Evolutionary conservation across 208 protist species (phyloP), one percentile per base, ranked within the genome.

Genomic region (Leishmania turanica): DNA sequence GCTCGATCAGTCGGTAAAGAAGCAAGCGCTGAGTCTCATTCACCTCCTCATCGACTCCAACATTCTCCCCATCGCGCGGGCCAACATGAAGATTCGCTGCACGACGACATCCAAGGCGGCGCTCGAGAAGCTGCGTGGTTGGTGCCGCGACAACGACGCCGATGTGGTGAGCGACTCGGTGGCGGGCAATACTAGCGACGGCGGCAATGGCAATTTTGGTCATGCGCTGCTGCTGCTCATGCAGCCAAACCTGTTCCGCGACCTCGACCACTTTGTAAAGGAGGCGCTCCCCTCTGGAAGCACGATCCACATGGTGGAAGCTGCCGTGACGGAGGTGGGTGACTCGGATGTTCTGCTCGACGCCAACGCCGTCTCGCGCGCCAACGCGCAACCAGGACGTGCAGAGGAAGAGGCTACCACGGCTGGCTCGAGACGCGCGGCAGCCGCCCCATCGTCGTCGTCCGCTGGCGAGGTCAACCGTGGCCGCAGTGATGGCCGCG

Each of bases 21-120:
- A 95, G 81, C 97, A 99, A 84, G 97, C 98, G n/a, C 89, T 99
- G 0, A 84, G 94, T 2, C 89, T 99, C 3, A 99, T 99, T 69
- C 91, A 95, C 75, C 83, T 93, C 70, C 91, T 99, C 15, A 88
- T 97, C 31, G 91, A 96, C 13, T 88, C 82, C 40, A 82, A 90
- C 79, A 87, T 90, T 27, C 96, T 99, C 80, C 97, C 98, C 1
- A 99, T 99, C 70, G 84, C 86, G 31, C 92, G 98, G 9, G 98
- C 98, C 0, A 96, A 93, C 47, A 99, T 99, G 98, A 92, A 95
- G 69, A 80, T 99, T 27, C 93, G 96, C 45, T 93, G 98, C 65
- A 89, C 80, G 11, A 77, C 94, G 9, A 86, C 90, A 9, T 79
- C 81, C 8, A 90, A 82, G n/a, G 75, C 76, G 7, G 90, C 84